Conservation (phyloP, 2,329 filamentous ascomycete genomes). For the Neoarthrinium moseri region DNA sequence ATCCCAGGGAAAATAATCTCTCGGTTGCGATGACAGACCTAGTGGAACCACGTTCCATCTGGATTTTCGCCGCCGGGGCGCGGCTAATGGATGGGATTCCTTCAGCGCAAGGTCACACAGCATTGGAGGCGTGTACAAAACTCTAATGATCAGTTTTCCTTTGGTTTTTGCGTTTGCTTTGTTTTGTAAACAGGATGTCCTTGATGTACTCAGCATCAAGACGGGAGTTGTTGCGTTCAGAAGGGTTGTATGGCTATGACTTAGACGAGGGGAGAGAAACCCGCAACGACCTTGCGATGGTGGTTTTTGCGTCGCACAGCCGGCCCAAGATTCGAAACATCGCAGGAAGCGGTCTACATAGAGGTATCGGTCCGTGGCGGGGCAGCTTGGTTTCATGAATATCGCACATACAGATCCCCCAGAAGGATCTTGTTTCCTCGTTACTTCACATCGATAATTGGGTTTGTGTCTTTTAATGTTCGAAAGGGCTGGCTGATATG, state of each 20-base stretch:
- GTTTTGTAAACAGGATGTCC: too few relatives aligned
- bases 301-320: not conserved
- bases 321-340: not conserved
- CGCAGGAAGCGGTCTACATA: not conserved
- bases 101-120: too few relatives aligned
- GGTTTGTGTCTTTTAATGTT: slow-evolving; percentile 7
- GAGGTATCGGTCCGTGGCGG: not conserved
- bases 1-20: too few relatives aligned
- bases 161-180: too few relatives aligned
- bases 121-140: not conserved
- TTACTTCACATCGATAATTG: not conserved
- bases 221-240: not conserved
- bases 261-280: not conserved
- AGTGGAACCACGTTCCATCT: too few relatives aligned
- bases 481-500: slow-evolving; percentile 6
- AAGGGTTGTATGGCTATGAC: not conserved
- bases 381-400: not conserved
- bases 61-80: too few relatives aligned
- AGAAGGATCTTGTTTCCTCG: not conserved
- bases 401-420: slow-evolving; percentile 4
- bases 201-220: too few relatives aligned
- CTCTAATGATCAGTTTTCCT: too few relatives aligned
- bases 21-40: too few relatives aligned
- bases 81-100: too few relatives aligned
- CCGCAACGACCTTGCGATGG: not conserved